Evolutionary conservation across 345 rosid genomes (phyloP).

Genomic region (Syzygium aromaticum): DNA sequence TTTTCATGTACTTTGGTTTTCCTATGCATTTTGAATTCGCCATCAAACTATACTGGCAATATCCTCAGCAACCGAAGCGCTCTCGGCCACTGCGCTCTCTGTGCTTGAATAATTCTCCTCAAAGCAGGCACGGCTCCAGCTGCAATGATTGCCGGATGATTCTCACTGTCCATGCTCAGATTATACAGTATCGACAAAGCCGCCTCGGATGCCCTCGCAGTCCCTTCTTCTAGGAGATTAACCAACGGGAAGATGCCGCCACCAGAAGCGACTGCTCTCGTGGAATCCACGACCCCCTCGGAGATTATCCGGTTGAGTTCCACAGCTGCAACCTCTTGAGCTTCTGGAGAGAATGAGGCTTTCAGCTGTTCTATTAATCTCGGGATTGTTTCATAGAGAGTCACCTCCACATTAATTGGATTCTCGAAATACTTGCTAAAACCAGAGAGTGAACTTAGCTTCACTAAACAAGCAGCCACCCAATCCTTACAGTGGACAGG

Average conservation of each 20-base stretch:
- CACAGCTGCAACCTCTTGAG: constrained; percentile 62
- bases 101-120: constrained; percentile 57
- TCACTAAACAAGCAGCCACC: constrained; percentile 74
- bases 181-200: constrained; percentile 57
- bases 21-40: not conserved
- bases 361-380: constrained; percentile 57
- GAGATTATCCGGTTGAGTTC: constrained; percentile 77
- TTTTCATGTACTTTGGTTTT: not conserved
- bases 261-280: constrained; percentile 40
- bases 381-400: constrained; percentile 72
- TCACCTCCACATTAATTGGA: constrained; percentile 59
- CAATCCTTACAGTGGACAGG: constrained; percentile 60
- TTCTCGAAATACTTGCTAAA: constrained; percentile 21
- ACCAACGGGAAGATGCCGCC: constrained; percentile 73
- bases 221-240: constrained; percentile 55
- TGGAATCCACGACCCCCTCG: constrained; percentile 49
- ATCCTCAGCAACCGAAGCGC: constrained; percentile 68
- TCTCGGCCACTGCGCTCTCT: constrained; percentile 61
- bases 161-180: constrained; percentile 79
- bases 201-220: constrained; percentile 53
- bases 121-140: constrained; percentile 71
- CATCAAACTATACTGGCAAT: constrained; percentile 35
- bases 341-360: constrained; percentile 35
- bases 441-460: constrained; percentile 37
- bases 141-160: constrained; percentile 57